Evolutionary conservation across 2,329 filamentous ascomycete species (phyloP), one percentile per base, ranked within the genome.

Genomic region (Myriosclerotinia duriaeana): DNA sequence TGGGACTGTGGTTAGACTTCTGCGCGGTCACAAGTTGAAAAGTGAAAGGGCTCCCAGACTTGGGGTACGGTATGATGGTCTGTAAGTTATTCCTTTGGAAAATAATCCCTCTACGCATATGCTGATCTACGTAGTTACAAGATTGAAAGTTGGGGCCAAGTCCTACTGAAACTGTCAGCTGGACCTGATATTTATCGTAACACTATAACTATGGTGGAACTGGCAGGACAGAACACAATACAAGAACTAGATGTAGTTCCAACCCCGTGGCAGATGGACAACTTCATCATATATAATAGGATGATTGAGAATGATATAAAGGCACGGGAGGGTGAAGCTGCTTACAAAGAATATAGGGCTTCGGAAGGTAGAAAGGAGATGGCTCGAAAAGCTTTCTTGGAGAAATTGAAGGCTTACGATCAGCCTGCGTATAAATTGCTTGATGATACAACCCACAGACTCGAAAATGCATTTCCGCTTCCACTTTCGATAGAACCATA

Each of bases 31-130:
- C 68, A 76, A 74, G 42, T 77, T 87, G 26, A 79, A 79, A 69
- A 86, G 84, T 65, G 77, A 79, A 1, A 78, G 82, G 66, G 83
- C 85, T 5, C 85, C 85, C 0, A 72, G 73, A 46, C 82, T 78
- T 2, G 85, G 85, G 2, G 72, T 87, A 38, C 78, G 85, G 67
- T 87, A 86, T 68, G 85, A 87, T 72, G 85, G 85, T 61, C 70
- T 85, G 83, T 86, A 76, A 75, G 83, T 77, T 14, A 22, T 38
- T 77, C 20, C 12, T 17, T 22, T 11, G 11, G 30, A 14, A 17
- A 36, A 22, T 30, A 2, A 26, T 30, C 3, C 8, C 20, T 38
- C 4, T 36, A 8, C 30, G n/a, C 26, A 36, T 7, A 34, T 53
- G 56, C 67, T 71, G 34, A 69, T 38, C 14, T 34, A 17, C 17